phyloP scores from a whole-genome alignment of 805 yeast species.

The Kodamaea nitidulidarum region DNA sequence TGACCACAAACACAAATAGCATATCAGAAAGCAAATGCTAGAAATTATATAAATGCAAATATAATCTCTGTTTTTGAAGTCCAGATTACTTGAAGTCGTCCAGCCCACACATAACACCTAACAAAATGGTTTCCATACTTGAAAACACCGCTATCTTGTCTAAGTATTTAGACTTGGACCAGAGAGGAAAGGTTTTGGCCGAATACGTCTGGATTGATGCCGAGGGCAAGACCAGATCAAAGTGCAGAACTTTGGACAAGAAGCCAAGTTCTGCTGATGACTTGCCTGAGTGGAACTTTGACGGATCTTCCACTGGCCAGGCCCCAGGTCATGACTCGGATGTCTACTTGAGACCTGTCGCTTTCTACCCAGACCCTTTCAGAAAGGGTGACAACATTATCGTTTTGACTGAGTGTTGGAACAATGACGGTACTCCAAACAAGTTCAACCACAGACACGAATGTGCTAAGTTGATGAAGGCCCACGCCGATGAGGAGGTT shows the following conservation, averaged over 20 bases:
- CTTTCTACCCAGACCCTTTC: constrained; percentile 94
- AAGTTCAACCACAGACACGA: constrained; percentile 97
- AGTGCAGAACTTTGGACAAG: constrained; percentile 80
- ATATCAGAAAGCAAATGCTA: neutral
- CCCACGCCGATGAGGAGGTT: constrained; percentile 75
- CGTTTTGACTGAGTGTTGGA: constrained; percentile 95
- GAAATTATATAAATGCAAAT: constrained; percentile 2
- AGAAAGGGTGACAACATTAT: constrained; percentile 96
- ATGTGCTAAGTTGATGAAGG: constrained; percentile 90
- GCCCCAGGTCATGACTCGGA: constrained; percentile 98
- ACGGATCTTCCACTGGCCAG: constrained; percentile 97
- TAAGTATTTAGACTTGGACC: constrained; percentile 81
- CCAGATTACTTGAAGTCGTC: constrained; percentile 2
- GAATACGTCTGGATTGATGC: constrained; percentile 99
- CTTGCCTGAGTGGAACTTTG: constrained; percentile 98
- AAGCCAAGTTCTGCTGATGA: constrained; percentile 72
- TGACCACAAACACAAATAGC: constrained; percentile 3
- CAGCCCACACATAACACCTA: constrained; percentile 2
- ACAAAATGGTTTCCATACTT: constrained; percentile 36
- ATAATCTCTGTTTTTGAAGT: neutral
- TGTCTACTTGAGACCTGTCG: constrained; percentile 91
- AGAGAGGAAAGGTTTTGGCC: constrained; percentile 83
- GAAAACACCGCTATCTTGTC: constrained; percentile 77
- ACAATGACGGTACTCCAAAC: constrained; percentile 99
- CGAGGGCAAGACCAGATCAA: constrained; percentile 84